These are phyloP conservation scores for Sporothrix brasiliensis DNA, from an alignment of 2,329 filamentous ascomycete genomes.

Conservation along the genomic window DNA sequence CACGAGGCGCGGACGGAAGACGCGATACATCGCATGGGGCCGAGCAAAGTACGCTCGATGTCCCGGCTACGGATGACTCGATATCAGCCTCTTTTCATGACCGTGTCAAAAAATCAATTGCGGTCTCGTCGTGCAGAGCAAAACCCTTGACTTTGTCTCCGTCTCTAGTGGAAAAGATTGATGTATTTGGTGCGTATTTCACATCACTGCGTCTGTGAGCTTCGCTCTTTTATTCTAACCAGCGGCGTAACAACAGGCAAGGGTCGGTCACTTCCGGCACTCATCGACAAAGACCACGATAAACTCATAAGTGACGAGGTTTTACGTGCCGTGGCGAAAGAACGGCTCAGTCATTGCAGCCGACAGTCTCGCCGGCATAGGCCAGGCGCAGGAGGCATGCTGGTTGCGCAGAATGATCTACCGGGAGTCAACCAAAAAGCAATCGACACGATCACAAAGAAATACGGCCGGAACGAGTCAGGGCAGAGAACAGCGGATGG, in stretches of 20 bases:
- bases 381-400: not conserved
- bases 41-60: not conserved
- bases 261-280: not conserved
- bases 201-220: not conserved
- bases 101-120: constrained; percentile 12
- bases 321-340: not conserved
- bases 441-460: constrained; percentile 6
- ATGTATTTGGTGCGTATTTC: not conserved
- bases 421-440: not conserved
- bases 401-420: not conserved
- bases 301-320: constrained; percentile 29
- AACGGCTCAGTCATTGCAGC: not conserved
- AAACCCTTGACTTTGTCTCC: not conserved
- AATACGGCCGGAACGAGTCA: not conserved
- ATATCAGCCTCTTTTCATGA: not conserved
- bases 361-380: not conserved
- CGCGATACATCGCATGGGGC: not conserved
- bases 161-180: not conserved
- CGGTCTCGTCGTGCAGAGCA: not conserved
- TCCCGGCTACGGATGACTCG: not conserved
- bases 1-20: not conserved
- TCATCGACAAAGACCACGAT: constrained; percentile 26
- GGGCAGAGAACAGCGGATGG: not conserved
- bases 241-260: not conserved
- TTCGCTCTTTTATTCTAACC: not conserved